A percentile compares a stretch with the other conserved stretches of the same genome.
Conservation (phyloP, 164 flowering plant genomes). For the Santalum album region DNA sequence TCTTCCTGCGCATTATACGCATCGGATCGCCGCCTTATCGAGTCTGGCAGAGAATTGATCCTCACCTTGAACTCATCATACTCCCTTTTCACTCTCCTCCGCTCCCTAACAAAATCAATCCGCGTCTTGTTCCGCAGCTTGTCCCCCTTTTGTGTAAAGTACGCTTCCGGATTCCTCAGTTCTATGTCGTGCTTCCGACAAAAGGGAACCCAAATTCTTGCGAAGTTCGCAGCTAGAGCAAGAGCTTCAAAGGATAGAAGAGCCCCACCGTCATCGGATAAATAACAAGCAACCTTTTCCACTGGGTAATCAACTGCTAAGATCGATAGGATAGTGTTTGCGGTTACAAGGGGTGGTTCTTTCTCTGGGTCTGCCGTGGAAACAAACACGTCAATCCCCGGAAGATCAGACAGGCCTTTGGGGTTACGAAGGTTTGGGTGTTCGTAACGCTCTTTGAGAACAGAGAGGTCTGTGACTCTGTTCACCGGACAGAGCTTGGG, state of each 20-base stretch:
- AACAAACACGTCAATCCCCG: slow-evolving; percentile 82
- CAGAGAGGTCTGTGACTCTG: slow-evolving; percentile 63
- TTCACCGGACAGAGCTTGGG: slow-evolving; percentile 87
- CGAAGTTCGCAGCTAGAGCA: slow-evolving; percentile 87
- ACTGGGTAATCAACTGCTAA: slow-evolving; percentile 87
- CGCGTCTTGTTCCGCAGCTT: slow-evolving; percentile 70
- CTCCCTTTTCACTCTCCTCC: slow-evolving; percentile 77
- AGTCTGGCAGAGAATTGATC: slow-evolving; percentile 75
- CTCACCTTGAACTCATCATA: slow-evolving; percentile 94
- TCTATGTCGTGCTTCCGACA: slow-evolving; percentile 76
- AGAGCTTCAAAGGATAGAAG: slow-evolving; percentile 86
- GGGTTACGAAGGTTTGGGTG: slow-evolving; percentile 68
- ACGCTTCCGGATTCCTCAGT: slow-evolving; percentile 78
- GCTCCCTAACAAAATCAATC: slow-evolving; percentile 80
- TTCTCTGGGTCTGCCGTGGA: slow-evolving; percentile 91
- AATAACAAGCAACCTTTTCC: slow-evolving; percentile 75
- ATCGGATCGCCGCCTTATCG: slow-evolving; percentile 81
- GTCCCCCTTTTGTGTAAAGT: slow-evolving; percentile 74
- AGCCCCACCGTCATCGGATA: slow-evolving; percentile 87
- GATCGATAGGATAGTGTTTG: slow-evolving; percentile 86
- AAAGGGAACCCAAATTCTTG: slow-evolving; percentile 81
- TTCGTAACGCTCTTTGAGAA: slow-evolving; percentile 65
- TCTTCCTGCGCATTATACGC: slow-evolving; percentile 83
- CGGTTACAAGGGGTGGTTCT: slow-evolving; percentile 89
- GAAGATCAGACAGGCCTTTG: slow-evolving; percentile 78